Base-by-base conservation (phyloP, 495 filamentous ascomycete species). In the Talaromyces stipitatus region DNA sequence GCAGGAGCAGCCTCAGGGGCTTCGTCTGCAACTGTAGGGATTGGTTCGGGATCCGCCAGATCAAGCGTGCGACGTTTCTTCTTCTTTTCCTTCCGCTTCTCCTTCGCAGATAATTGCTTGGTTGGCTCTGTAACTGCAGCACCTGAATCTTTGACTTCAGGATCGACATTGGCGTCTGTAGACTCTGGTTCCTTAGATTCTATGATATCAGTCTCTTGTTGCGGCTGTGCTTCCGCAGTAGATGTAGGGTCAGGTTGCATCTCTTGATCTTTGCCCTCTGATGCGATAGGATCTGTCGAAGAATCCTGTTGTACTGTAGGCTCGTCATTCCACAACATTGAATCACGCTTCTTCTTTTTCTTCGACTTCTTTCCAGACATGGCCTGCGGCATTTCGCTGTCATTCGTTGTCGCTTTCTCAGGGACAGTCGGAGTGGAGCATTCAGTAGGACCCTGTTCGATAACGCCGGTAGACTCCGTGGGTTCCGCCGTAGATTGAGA, bases 41-140 rank as follows among this genome's bases (percentile, higher is more conserved):
- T 46, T 45, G 54, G 24, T 29, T 55, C 33, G 22, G n/a, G 12
- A 7, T 45, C 36, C 5, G 33, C 32, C 20, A 55, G 16, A 55
- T 55, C 54, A 14, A 55, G 36, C n/a, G 68, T 73, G 54, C 71
- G 71, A 22, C 68, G 68, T 56, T 74, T 76, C 59, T 79, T 78
- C 57, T 77, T 71, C 58, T 70, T 76, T 11, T 72, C 69, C 58
- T 80, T 74, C 36, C 69, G 72, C 38, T 73, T 76, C 43, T 72
- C 68, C 46, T 72, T 74, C 20, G 72, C 64, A 12, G 72, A 69
- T 69, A 22, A 41, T 20, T 67, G 68, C n/a, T 65, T 63, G n/a
- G 68, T 60, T 24, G 62, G 55, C 24, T 66, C 58, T 28, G 61
- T 59, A 10, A 60, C 26, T 6, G 55, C 46, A 27, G 60, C 50